phyloP scores from a whole-genome alignment of 495 filamentous ascomycete species.

The Xylaria longipes region DNA sequence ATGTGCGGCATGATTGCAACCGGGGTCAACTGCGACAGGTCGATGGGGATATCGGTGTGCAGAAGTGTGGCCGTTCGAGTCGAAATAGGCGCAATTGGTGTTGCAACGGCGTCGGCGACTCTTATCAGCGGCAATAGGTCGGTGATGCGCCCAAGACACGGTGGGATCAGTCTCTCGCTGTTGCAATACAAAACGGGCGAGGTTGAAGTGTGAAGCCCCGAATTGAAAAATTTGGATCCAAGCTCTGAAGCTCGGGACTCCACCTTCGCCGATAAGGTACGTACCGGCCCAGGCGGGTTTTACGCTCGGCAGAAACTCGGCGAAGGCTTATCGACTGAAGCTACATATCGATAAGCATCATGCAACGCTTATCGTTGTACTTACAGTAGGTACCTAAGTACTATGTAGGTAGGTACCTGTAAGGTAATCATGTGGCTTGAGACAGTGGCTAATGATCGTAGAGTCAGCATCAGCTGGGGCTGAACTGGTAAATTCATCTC shows the following conservation, averaged over 20 bases:
- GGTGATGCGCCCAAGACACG: constrained; percentile 13
- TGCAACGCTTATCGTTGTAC: not conserved
- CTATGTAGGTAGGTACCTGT: no score
- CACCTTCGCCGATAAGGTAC: constrained; percentile 18
- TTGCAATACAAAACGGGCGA: constrained; percentile 11
- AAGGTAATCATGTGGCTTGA: no score
- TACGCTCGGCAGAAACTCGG: not conserved
- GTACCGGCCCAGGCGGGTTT: not conserved
- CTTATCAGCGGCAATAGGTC: not conserved
- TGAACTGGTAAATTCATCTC: no score
- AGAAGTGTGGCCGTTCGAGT: no score
- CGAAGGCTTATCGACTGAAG: not conserved
- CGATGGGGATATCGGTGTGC: not conserved
- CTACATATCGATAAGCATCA: not conserved
- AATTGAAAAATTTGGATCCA: constrained; percentile 31
- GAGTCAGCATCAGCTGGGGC: no score
- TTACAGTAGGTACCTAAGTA: no score
- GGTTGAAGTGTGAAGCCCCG: constrained; percentile 13
- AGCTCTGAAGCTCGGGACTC: constrained; percentile 21
- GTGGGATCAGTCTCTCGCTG: constrained; percentile 9
- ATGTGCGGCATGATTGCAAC: constrained; percentile 20
- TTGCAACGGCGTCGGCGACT: not conserved
- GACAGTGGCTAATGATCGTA: no score
- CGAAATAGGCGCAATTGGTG: not conserved
- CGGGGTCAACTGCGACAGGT: constrained; percentile 1